Percentiles rank a stretch among this genome's conserved stretches.
These are phyloP conservation scores for Argentina anserina DNA, from an alignment of 306 rosid species.

Conservation along the genomic window DNA sequence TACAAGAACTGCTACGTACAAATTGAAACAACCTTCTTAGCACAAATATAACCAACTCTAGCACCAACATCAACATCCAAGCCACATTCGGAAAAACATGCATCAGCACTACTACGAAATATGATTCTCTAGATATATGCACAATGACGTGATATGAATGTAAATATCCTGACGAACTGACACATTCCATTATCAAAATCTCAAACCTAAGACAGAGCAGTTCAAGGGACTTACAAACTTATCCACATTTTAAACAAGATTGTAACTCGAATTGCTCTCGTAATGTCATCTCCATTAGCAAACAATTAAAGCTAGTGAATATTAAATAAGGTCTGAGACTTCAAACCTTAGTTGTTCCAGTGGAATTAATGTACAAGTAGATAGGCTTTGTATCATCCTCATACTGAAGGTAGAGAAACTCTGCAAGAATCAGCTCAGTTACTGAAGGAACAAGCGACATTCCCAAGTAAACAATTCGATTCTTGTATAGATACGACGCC, in stretches of 20 bases:
- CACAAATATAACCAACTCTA: background rate
- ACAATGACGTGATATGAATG: background rate
- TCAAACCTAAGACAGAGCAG: background rate
- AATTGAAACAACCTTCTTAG: background rate
- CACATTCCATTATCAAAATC: background rate
- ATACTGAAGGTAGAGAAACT: constrained; percentile 85
- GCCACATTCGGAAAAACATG: background rate
- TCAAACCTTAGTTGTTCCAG: constrained; percentile 87
- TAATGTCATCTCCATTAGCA: background rate
- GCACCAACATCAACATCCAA: background rate
- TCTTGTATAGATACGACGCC: constrained; percentile 87
- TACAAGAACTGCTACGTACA: constrained; percentile 1
- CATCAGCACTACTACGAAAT: background rate
- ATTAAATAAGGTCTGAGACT: background rate
- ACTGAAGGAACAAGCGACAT: constrained; percentile 94
- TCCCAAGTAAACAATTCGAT: constrained; percentile 90
- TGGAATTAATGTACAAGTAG: constrained; percentile 87
- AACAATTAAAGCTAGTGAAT: background rate
- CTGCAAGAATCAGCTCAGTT: constrained; percentile 88
- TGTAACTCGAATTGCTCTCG: background rate
- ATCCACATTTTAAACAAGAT: background rate
- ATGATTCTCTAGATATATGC: background rate
- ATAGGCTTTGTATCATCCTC: constrained; percentile 78
- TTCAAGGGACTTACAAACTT: background rate
- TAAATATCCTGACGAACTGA: background rate